Conservation (phyloP, 805 yeast species). For the Henningerozyma blattae region DNA sequence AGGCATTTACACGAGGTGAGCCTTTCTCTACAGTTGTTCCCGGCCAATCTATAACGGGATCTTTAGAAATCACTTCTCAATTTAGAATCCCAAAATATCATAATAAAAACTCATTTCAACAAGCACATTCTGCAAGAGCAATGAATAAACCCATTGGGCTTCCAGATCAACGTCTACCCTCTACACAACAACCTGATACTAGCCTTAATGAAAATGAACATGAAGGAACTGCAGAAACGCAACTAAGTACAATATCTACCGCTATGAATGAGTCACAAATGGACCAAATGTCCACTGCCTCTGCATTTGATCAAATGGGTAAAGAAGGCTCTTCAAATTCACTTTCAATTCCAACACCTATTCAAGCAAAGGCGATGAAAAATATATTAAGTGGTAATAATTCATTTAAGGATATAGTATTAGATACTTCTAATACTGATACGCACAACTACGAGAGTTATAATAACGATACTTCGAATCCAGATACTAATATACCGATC, state of each 20-base stretch:
- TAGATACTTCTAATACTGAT: no score
- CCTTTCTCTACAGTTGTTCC: constrained; percentile 16
- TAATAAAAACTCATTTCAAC: constrained; percentile 20
- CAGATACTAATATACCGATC: background rate
- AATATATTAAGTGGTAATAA: background rate
- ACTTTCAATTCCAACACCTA: background rate
- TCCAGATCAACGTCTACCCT: no score
- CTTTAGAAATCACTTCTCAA: constrained; percentile 21
- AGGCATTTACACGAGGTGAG: constrained; percentile 15
- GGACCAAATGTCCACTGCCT: no score
- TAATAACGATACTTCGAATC: background rate
- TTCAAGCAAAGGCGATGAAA: background rate
- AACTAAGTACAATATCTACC: no score
- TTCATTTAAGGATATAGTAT: background rate
- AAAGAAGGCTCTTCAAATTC: no score
- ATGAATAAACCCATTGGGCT: constrained; percentile 19
- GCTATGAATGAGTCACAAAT: no score
- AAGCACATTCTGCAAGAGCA: constrained; percentile 17
- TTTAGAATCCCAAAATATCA: constrained; percentile 24
- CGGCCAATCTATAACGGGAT: constrained; percentile 22
- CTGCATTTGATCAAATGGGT: no score
- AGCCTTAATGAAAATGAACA: no score
- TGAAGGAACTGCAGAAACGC: background rate
- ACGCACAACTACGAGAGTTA: no score
- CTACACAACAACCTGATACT: background rate